Evolutionary conservation across 23 red algal species (phyloP).

Genomic region (Cyanidiococcus yangmingshanensis): DNA sequence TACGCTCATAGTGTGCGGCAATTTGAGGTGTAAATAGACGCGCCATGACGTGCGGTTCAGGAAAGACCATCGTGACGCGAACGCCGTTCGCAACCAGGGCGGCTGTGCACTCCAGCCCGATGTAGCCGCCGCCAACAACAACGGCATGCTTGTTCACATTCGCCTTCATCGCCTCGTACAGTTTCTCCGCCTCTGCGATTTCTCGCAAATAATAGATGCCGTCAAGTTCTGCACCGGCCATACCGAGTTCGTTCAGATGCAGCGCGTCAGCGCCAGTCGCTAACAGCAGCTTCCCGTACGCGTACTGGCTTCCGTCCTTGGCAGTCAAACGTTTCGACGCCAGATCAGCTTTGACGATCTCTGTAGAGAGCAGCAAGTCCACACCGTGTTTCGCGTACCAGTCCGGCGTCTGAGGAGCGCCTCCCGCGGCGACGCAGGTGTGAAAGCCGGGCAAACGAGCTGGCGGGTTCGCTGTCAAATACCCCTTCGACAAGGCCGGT

Average conservation of each 20-base stretch:
- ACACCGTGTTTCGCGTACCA: slow-evolving; percentile 80
- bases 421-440: slow-evolving; percentile 90
- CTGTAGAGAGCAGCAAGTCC: slow-evolving; percentile 45
- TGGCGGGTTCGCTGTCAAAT: slow-evolving; percentile 52
- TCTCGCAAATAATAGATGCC: slow-evolving; percentile 81
- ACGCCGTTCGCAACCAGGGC: slow-evolving; percentile 53
- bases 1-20: slow-evolving; percentile 72
- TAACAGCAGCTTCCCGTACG: slow-evolving; percentile 55
- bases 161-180: slow-evolving; percentile 48
- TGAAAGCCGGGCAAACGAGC: slow-evolving; percentile 89
- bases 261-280: slow-evolving; percentile 57
- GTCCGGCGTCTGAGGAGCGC: slow-evolving; percentile 63
- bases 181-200: slow-evolving; percentile 49
- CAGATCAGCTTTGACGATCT: slow-evolving; percentile 47
- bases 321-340: slow-evolving; percentile 32
- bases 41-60: slow-evolving; percentile 84
- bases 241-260: slow-evolving; percentile 34
- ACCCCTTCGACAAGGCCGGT: slow-evolving; percentile 87
- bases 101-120: slow-evolving; percentile 93
- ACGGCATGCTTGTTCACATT: slow-evolving; percentile 25
- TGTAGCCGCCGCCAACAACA: slow-evolving; percentile 94
- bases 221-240: slow-evolving; percentile 49
- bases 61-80: slow-evolving; percentile 78
- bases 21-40: slow-evolving; percentile 84
- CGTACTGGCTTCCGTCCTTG: slow-evolving; percentile 23